Percentiles rank a stretch among this genome's conserved stretches.
Conservation (phyloP, 345 rosid genomes). For the Sisymbrium irio region DNA sequence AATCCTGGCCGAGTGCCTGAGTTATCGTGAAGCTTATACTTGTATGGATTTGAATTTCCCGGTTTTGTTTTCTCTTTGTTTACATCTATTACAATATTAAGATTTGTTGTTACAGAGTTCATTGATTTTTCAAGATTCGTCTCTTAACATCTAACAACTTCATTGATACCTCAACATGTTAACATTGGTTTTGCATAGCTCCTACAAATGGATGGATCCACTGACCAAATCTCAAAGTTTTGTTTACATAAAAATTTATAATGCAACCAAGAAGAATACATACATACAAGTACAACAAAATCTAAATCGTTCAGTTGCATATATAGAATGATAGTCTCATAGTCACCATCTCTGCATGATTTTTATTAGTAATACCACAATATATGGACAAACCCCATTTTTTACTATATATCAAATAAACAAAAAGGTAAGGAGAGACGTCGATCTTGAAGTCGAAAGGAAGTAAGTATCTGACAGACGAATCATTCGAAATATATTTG, state of each 20-base stretch:
- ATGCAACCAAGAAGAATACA: background rate
- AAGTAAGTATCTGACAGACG: background rate
- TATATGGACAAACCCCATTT: background rate
- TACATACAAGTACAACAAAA: background rate
- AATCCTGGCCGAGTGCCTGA: background rate
- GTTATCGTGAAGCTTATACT: constrained; percentile 10
- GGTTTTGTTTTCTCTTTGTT: constrained; percentile 11
- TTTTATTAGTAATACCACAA: background rate
- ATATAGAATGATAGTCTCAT: background rate
- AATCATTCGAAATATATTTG: background rate
- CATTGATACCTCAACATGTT: background rate
- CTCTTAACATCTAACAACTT: background rate
- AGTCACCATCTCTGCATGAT: background rate
- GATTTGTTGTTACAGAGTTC: background rate
- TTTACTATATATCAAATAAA: background rate
- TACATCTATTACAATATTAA: background rate
- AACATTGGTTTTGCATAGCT: background rate
- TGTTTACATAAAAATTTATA: too few species aligned
- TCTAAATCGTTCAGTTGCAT: background rate
- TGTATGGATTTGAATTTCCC: background rate
- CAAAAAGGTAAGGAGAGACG: background rate
- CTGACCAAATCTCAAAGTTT: background rate
- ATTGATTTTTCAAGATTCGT: background rate
- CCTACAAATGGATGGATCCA: background rate
- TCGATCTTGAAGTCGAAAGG: constrained; percentile 10